Conservation (phyloP, 768 basidiomycete species). For the Termitomyces sp. region DNA sequence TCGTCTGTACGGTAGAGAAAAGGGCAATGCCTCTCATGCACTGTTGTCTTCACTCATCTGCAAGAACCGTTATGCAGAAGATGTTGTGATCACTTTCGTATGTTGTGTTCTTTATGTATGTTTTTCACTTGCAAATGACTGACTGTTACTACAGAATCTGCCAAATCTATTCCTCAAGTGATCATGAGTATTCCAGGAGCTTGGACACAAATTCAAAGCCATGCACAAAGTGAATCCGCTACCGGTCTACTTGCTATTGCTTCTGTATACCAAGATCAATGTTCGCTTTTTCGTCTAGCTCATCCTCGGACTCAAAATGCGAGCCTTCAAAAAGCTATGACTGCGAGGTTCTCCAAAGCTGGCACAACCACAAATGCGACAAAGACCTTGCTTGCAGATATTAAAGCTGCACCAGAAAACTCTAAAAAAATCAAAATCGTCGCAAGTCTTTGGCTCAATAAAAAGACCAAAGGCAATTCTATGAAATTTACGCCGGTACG, state of each 20-base stretch:
- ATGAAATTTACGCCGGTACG: no score
- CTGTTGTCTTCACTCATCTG: background rate
- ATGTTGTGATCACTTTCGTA: background rate
- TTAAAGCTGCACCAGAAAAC: no score
- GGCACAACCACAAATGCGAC: no score
- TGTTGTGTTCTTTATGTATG: background rate
- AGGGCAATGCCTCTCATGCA: background rate
- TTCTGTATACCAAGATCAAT: background rate
- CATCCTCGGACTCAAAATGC: no score
- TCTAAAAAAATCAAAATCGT: no score
- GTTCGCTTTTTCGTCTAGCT: background rate
- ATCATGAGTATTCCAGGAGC: background rate
- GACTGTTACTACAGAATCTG: background rate
- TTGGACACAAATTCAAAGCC: background rate
- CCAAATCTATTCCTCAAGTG: background rate
- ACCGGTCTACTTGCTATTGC: background rate
- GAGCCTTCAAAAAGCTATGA: no score
- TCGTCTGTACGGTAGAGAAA: background rate
- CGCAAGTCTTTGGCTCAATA: no score
- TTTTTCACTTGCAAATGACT: background rate
- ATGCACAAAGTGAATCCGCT: background rate
- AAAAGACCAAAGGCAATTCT: no score
- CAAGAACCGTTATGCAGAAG: background rate
- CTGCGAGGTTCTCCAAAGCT: no score
- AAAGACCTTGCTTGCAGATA: no score